Conservation (phyloP, 108 stramenopile species). For the Skeletonema tropicum region DNA sequence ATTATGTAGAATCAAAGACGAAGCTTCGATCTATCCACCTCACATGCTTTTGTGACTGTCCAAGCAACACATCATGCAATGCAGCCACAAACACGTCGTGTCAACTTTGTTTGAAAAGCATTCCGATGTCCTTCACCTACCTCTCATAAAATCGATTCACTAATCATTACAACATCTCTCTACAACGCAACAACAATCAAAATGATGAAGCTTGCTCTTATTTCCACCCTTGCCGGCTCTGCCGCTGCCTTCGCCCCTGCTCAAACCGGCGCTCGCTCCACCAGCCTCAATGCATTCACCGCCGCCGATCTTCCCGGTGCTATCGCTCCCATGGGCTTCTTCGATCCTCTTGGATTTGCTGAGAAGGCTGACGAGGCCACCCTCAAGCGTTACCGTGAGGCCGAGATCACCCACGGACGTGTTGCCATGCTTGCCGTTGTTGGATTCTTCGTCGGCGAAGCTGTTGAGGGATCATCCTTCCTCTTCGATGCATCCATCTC, state of each 20-base stretch:
- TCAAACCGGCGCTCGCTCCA: constrained; percentile 26
- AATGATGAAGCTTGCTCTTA: constrained; percentile 47
- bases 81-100: background rate
- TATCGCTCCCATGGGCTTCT: constrained; percentile 61
- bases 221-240: constrained; percentile 41
- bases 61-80: too few relatives aligned
- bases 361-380: constrained; percentile 69
- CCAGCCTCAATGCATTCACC: constrained; percentile 18
- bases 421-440: constrained; percentile 63
- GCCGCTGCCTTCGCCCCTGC: constrained; percentile 46
- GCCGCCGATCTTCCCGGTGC: constrained; percentile 49
- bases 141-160: background rate
- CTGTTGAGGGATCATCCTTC: constrained; percentile 77
- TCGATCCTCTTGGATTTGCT: constrained; percentile 78
- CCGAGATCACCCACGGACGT: constrained; percentile 81
- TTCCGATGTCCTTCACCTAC: background rate
- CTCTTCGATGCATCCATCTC: constrained; percentile 75
- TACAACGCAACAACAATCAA: background rate
- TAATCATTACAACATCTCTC: background rate
- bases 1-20: background rate
- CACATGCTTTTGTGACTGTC: background rate
- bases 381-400: constrained; percentile 81
- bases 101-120: background rate
- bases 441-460: constrained; percentile 80
- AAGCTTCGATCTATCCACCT: background rate